These are phyloP conservation scores for Corchorus olitorius DNA, from an alignment of 345 rosid species.

Conservation along the genomic window DNA sequence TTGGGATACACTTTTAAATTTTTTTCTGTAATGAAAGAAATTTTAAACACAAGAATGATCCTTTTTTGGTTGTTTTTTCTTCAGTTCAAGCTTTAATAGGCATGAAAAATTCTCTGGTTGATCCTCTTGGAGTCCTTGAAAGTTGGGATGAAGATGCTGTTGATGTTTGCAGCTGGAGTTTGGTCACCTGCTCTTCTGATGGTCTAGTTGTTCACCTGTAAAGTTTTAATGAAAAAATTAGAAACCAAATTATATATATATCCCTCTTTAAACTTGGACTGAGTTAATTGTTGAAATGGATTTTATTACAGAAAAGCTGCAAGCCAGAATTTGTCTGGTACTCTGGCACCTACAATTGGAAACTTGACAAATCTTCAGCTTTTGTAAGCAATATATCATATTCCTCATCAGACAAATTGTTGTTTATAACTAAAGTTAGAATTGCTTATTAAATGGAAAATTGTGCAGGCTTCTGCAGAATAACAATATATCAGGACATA, in stretches of 20 bases:
- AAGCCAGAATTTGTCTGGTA: constrained; percentile 76
- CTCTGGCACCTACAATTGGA: constrained; percentile 63
- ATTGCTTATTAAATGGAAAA: neutral
- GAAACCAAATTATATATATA: no score
- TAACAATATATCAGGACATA: constrained; percentile 67
- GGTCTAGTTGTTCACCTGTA: constrained; percentile 64
- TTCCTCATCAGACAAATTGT: neutral
- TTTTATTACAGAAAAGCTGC: constrained; percentile 66
- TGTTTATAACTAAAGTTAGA: neutral
- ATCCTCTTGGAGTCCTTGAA: constrained; percentile 63
- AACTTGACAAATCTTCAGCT: constrained; percentile 76
- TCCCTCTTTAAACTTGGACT: no score
- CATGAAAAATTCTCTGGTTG: constrained; percentile 46
- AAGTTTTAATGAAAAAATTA: constrained; percentile 24
- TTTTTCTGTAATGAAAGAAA: neutral
- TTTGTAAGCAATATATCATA: constrained; percentile 49
- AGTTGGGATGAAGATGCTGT: constrained; percentile 71
- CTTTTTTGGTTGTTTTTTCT: neutral
- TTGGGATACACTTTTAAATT: neutral
- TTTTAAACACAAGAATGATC: neutral
- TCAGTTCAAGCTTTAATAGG: constrained; percentile 76
- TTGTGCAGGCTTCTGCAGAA: constrained; percentile 66
- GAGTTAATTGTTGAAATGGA: neutral
- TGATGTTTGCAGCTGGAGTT: constrained; percentile 87
- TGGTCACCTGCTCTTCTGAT: constrained; percentile 70